phyloP scores from a whole-genome alignment of 129 eudicot species.

The Ambrosia trifida region DNA sequence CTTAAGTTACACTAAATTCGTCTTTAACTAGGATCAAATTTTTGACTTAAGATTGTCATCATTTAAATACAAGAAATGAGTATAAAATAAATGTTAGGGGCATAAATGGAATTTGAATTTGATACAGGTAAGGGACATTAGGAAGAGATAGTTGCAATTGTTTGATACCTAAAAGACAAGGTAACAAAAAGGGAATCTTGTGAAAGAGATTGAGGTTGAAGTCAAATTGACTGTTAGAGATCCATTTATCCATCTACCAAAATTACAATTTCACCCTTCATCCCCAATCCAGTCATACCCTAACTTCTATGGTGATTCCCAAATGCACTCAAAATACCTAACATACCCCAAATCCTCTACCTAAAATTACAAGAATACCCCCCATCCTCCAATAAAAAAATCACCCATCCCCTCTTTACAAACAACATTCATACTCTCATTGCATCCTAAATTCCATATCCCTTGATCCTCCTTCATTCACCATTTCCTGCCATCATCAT shows the following conservation, averaged over 20 bases:
- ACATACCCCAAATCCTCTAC: constrained; percentile 11
- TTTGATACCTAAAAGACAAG: constrained; percentile 34
- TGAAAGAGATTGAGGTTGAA: constrained; percentile 44
- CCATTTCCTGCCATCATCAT: constrained; percentile 33
- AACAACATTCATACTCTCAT: constrained; percentile 25
- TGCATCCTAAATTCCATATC: constrained; percentile 36
- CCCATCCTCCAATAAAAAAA: constrained; percentile 32
- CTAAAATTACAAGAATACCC: constrained; percentile 33
- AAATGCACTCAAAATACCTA: constrained; percentile 30
- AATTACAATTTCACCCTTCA: constrained; percentile 40
- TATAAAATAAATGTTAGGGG: neutral
- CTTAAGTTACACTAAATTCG: too few relatives aligned
- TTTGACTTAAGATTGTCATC: neutral
- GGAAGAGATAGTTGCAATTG: constrained; percentile 7
- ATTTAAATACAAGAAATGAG: neutral
- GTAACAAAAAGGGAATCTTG: constrained; percentile 38
- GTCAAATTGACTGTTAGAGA: constrained; percentile 45
- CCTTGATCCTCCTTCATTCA: constrained; percentile 36
- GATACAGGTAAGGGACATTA: neutral
- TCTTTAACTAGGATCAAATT: too few relatives aligned
- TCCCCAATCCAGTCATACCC: constrained; percentile 32
- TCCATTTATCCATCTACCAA: constrained; percentile 42
- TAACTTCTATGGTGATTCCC: constrained; percentile 37
- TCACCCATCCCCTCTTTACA: constrained; percentile 37
- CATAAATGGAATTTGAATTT: constrained; percentile 15